Conservation (phyloP, 306 rosid species). For the Castanopsis chinensis region DNA sequence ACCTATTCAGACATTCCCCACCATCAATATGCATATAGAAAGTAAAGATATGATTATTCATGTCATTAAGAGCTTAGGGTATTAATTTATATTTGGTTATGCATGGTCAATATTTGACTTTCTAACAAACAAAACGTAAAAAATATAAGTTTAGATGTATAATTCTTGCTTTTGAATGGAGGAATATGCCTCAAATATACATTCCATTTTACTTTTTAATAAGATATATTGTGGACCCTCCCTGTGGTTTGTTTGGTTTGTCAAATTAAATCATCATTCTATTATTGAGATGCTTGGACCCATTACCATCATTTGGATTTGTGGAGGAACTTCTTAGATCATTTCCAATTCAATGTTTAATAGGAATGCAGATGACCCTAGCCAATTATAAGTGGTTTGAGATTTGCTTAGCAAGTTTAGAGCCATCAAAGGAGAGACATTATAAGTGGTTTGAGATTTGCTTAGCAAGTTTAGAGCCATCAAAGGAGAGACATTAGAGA, state of each 20-base stretch:
- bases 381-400: background rate
- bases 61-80: no score
- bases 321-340: background rate
- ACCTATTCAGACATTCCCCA: background rate
- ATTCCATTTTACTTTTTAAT: background rate
- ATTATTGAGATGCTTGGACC: background rate
- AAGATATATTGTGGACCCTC: background rate
- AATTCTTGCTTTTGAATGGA: background rate
- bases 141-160: background rate
- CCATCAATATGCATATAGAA: background rate
- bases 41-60: background rate
- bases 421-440: no score
- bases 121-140: background rate
- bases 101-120: background rate
- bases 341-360: background rate
- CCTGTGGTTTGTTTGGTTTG: background rate
- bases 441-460: background rate
- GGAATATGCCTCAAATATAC: background rate
- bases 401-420: background rate
- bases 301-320: background rate
- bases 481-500: background rate
- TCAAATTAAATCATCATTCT: background rate
- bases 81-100: background rate
- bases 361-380: background rate
- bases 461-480: background rate